Conservation (phyloP, 768 basidiomycete species). For the Lenzites betulinus region DNA sequence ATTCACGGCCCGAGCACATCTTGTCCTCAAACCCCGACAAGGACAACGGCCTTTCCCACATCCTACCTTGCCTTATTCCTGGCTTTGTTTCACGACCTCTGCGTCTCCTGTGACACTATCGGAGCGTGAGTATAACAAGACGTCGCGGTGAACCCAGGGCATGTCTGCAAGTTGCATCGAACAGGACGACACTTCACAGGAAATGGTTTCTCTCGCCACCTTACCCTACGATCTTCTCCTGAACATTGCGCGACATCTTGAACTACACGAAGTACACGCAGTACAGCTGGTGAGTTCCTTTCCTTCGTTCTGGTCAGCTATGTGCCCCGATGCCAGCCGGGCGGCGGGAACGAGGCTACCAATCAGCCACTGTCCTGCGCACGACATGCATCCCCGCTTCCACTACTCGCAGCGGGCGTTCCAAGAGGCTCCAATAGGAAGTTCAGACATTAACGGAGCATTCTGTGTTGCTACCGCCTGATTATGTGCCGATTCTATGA, state of each 20-base stretch:
- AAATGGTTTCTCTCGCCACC: constrained; percentile 38
- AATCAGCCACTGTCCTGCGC: neutral
- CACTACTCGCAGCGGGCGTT: too few relatives aligned
- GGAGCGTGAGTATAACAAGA: neutral
- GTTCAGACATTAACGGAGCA: too few relatives aligned
- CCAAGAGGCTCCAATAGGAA: too few relatives aligned
- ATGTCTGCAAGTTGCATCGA: constrained; percentile 14
- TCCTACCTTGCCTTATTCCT: constrained; percentile 5
- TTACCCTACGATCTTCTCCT: constrained; percentile 73
- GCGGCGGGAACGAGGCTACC: neutral
- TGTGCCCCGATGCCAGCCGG: neutral
- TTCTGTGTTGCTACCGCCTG: too few relatives aligned
- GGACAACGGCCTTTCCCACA: constrained; percentile 16
- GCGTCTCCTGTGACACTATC: neutral
- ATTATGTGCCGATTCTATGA: too few relatives aligned
- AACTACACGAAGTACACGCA: constrained; percentile 59
- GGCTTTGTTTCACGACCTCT: neutral
- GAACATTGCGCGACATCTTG: constrained; percentile 64
- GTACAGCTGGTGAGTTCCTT: constrained; percentile 57
- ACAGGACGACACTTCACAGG: constrained; percentile 22
- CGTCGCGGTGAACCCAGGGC: constrained; percentile 1
- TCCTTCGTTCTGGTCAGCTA: neutral
- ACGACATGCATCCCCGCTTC: neutral
- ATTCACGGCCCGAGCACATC: constrained; percentile 10
- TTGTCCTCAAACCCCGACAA: constrained; percentile 13